Evolutionary conservation across 2,329 filamentous ascomycete genomes (phyloP).

Genomic region (Graphilbum ipis-grandicollis): DNA sequence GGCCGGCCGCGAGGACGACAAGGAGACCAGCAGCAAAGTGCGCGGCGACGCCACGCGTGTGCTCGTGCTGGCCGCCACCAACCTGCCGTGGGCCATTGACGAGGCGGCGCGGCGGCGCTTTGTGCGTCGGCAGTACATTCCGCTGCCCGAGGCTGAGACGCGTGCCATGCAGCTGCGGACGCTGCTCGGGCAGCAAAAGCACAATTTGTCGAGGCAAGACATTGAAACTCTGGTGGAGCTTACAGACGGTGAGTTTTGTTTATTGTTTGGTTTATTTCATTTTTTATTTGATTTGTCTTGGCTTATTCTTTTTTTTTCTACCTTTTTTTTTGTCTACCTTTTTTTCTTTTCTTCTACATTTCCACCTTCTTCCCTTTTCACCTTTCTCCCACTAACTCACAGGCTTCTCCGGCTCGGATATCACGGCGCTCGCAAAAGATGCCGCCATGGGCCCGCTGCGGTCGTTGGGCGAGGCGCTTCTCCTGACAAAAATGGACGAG

Average conservation of each 20-base stretch:
- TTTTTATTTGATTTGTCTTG: slow-evolving; percentile 1
- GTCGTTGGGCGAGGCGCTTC: slow-evolving; percentile 72
- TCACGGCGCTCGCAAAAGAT: slow-evolving; percentile 91
- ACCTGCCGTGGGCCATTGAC: slow-evolving; percentile 94
- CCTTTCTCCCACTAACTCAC: not conserved
- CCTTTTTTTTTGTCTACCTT: too few relatives aligned
- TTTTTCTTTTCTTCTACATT: too few relatives aligned
- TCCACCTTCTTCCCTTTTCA: too few relatives aligned
- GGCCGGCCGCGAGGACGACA: slow-evolving; percentile 61
- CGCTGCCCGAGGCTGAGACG: slow-evolving; percentile 71
- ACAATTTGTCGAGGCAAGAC: slow-evolving; percentile 54
- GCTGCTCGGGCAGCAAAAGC: slow-evolving; percentile 74
- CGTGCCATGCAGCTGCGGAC: slow-evolving; percentile 63
- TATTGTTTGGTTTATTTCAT: slow-evolving; percentile 4
- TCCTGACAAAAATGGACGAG: slow-evolving; percentile 86
- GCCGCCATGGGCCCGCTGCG: slow-evolving; percentile 92
- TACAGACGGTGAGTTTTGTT: slow-evolving; percentile 55
- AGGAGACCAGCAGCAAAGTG: slow-evolving; percentile 44
- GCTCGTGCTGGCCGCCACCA: slow-evolving; percentile 85
- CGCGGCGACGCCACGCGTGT: slow-evolving; percentile 79
- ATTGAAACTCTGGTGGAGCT: slow-evolving; percentile 56
- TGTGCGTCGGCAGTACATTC: slow-evolving; percentile 88
- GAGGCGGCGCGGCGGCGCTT: slow-evolving; percentile 85
- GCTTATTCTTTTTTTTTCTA: too few relatives aligned
- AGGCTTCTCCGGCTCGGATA: slow-evolving; percentile 97